Conservation (phyloP, 768 basidiomycete species). For the Psilocybe azurescens region DNA sequence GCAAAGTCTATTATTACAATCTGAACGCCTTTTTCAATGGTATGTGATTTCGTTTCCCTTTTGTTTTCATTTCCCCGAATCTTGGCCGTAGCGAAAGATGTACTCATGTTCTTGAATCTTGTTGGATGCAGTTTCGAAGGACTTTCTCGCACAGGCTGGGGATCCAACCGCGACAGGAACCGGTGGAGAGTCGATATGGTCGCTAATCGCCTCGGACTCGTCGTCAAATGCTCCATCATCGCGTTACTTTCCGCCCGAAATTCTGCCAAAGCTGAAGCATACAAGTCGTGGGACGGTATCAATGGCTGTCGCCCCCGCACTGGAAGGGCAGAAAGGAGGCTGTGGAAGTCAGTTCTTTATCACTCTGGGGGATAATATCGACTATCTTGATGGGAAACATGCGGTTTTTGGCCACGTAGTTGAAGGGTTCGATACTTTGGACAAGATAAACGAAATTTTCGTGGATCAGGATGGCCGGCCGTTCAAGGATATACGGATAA, state of each 20-base stretch:
- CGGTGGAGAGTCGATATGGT: conserved; percentile 91
- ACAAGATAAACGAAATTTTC: conserved; percentile 92
- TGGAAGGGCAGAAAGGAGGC: conserved; percentile 66
- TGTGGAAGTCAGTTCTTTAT: conserved; percentile 98
- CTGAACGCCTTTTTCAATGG: conserved; percentile 98
- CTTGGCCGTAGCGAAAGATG: neutral
- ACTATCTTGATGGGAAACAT: conserved; percentile 93
- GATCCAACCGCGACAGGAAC: conserved; percentile 95
- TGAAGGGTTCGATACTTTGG: conserved; percentile 90
- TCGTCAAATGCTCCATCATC: conserved; percentile 42
- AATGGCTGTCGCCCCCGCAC: conserved; percentile 93
- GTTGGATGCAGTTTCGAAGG: conserved; percentile 78
- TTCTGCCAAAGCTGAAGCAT: conserved; percentile 85
- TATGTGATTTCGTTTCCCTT: conserved; percentile 39
- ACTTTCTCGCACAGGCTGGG: conserved; percentile 96
- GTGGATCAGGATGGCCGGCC: conserved; percentile 89
- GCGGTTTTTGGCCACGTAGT: conserved; percentile 96
- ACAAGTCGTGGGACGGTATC: conserved; percentile 86
- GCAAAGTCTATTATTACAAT: conserved; percentile 97
- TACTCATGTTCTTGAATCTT: neutral
- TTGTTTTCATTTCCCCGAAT: neutral
- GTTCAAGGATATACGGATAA: conserved; percentile 91
- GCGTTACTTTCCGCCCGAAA: conserved; percentile 91
- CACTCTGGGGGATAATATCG: conserved; percentile 88
- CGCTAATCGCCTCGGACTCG: conserved; percentile 62